Conservation (phyloP, 202 grass and related monocot genomes). For the Panicum virgatum region DNA sequence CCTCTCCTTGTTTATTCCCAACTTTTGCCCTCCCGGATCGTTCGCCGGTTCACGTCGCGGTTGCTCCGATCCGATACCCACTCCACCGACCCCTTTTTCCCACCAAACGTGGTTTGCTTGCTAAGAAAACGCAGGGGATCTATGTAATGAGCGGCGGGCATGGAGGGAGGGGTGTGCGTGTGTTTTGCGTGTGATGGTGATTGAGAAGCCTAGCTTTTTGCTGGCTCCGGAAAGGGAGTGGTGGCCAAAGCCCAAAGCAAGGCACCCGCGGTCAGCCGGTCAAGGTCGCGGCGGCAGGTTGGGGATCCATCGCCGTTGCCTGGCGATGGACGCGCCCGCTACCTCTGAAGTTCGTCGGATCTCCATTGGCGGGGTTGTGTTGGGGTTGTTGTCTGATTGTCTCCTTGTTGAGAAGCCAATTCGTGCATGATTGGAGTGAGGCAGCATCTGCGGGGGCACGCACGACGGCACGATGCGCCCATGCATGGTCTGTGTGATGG, state of each 20-base stretch:
- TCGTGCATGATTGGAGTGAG: neutral
- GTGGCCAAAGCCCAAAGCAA: slow-evolving; percentile 25
- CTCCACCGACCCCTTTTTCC: slow-evolving; percentile 18
- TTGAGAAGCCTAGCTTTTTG: neutral
- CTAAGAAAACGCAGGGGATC: neutral
- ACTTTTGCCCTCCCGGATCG: neutral
- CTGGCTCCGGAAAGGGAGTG: slow-evolving; percentile 6
- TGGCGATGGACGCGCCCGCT: neutral
- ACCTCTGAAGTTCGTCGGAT: neutral
- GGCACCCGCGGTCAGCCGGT: neutral
- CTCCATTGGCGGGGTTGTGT: neutral
- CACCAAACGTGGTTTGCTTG: slow-evolving; percentile 41
- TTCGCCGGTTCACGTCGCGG: slow-evolving; percentile 31
- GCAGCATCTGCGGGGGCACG: neutral
- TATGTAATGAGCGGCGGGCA: neutral
- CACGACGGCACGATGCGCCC: neutral
- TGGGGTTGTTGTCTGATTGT: neutral
- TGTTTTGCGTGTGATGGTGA: neutral
- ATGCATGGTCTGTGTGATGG: neutral
- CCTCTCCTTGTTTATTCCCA: neutral
- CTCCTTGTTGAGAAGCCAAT: neutral
- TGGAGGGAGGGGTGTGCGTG: neutral
- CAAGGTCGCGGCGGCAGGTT: slow-evolving; percentile 11
- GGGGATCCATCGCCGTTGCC: slow-evolving; percentile 14
- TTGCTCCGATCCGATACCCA: slow-evolving; percentile 18